phyloP scores from a whole-genome alignment of 192 early-diverging fungal genomes.

The Coemansia asiatica region DNA sequence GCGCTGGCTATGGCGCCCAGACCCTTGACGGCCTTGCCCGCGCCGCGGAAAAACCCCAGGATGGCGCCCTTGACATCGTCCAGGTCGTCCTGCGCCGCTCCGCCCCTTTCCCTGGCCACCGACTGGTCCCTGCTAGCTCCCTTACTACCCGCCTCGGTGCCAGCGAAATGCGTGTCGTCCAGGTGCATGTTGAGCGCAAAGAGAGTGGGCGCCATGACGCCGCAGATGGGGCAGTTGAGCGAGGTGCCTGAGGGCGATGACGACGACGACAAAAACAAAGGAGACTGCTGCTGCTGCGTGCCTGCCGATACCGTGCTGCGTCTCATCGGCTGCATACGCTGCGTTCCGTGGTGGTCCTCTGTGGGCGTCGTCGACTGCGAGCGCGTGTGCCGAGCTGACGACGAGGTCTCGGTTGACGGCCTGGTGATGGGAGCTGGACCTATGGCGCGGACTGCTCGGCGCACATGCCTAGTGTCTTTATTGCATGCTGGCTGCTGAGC shows the following conservation, averaged over 20 bases:
- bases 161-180: conserved; percentile 45
- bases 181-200: conserved; percentile 49
- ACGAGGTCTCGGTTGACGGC: background rate
- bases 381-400: background rate
- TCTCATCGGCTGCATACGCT: background rate
- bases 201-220: conserved; percentile 48
- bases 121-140: background rate
- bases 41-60: conserved; percentile 43
- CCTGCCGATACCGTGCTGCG: conserved; percentile 39
- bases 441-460: conserved; percentile 37
- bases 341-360: background rate
- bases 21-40: conserved; percentile 38
- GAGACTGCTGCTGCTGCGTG: background rate
- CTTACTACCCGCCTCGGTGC: background rate
- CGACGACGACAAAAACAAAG: background rate
- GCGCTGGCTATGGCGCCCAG: conserved; percentile 1
- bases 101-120: background rate
- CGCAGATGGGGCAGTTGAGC: conserved; percentile 50
- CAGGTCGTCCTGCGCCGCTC: conserved; percentile 40
- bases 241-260: conserved; percentile 9
- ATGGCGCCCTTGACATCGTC: conserved; percentile 38
- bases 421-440: conserved; percentile 8
- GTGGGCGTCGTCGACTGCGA: conserved; percentile 5
- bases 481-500: background rate
- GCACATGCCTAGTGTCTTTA: conserved; percentile 30